phyloP scores from a whole-genome alignment of 73 alveolate species.

The Symbiodinium pilosum region DNA sequence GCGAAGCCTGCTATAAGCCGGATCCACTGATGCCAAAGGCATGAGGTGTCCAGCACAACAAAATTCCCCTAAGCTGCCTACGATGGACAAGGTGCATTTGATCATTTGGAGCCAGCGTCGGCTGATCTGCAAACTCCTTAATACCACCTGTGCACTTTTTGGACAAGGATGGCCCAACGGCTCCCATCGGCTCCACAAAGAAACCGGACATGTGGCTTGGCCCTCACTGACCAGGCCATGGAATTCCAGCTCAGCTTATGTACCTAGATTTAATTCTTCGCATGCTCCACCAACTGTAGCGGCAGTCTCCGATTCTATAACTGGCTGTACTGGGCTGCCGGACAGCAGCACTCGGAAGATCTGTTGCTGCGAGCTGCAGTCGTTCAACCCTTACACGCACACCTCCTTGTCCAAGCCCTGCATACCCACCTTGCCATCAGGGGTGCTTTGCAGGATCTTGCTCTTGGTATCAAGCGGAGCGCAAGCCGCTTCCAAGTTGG shows the following conservation, averaged over 20 bases:
- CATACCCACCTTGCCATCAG: not conserved
- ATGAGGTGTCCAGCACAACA: not conserved
- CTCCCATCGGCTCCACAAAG: no score
- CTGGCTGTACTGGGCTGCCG: not conserved
- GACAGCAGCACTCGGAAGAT: not conserved
- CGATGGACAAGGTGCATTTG: no score
- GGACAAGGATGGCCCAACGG: no score
- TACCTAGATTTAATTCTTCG: no score
- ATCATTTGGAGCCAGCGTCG: no score
- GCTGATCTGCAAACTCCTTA: no score
- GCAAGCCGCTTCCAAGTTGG: not conserved
- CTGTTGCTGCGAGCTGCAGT: not conserved
- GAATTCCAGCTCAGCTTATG: no score
- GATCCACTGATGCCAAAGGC: not conserved
- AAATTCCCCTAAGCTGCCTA: not conserved
- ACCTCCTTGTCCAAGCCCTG: not conserved
- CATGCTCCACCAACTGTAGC: not conserved
- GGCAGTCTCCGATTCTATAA: not conserved
- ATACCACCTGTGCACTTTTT: no score
- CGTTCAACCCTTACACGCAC: not conserved
- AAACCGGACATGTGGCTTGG: not conserved
- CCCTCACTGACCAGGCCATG: slow-evolving; percentile 1
- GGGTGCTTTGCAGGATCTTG: not conserved
- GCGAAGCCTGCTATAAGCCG: slow-evolving; percentile 9
- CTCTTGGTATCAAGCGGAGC: not conserved